Base-by-base conservation (phyloP, 192 early-diverging fungal species). In the Coemansia sp. region DNA sequence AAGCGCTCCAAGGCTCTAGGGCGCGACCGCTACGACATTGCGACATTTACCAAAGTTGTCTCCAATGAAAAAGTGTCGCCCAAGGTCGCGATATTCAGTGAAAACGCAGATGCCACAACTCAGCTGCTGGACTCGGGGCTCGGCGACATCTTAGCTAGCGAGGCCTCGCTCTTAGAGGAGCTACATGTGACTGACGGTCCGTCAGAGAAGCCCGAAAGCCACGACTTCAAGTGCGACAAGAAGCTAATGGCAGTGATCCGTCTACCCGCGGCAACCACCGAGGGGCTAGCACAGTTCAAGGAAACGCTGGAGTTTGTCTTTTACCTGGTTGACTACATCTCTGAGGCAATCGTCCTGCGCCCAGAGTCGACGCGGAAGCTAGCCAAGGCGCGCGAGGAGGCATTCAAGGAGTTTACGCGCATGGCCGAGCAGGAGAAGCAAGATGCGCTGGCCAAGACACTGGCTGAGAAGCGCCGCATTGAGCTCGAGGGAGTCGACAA, bases 401-500 rank as follows among this genome's bases (percentile, higher is more conserved):
- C 91, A 8, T 76, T 79, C 65, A 86, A 88, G 61, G 82, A 79
- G 39, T 85, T 90, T 66, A 62, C 85, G 56, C 90, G 89, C 65
- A 70, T 69, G 42, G 76, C 73, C 2, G 90, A 91, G 65, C 83
- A 89, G 68, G 85, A 87, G 37, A 84, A 86, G 35, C 91, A 91
- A 53, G 87, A 88, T 55, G 86, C 88, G 47, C 76, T 93, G 16
- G 87, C 84, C 13, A 83, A 90, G 68, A 74, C 85, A 52, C 85
- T 91, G 75, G 73, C 81, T 13, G 85, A 88, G 43, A 87, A 86
- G 72, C 90, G 91, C 69, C 85, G 83, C 42, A 84, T 79, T 12
- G 84, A 87, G 67, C 86, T 87, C 59, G 86, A 92, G 33, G 74
- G 83, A 26, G 77, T 91, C 21, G 73, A 72, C 59, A 90, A 90